A percentile compares a stretch with the other conserved stretches of the same genome.
Conservation (phyloP, 139 green algal genomes). For the Chlorella sp. region DNA sequence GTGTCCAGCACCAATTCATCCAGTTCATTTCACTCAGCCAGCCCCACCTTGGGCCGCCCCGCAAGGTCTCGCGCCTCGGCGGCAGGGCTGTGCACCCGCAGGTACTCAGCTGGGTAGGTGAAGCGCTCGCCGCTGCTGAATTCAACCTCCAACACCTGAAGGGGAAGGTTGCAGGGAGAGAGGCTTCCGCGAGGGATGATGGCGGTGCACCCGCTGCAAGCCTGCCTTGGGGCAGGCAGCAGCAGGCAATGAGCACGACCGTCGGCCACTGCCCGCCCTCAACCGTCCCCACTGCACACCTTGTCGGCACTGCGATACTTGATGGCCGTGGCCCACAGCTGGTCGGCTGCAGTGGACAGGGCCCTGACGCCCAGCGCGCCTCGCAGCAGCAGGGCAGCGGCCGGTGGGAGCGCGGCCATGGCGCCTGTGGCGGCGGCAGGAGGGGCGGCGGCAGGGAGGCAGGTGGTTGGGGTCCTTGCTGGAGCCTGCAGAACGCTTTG, state of each 20-base stretch:
- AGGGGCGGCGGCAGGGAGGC: too few species aligned
- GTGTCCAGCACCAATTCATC: too few species aligned
- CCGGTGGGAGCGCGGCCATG: too few species aligned
- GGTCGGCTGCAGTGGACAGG: neutral
- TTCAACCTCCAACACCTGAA: slow-evolving; percentile 17
- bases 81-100: slow-evolving; percentile 37
- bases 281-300: neutral
- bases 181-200: neutral
- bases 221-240: too few species aligned
- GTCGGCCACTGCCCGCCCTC: neutral
- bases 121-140: slow-evolving; percentile 37
- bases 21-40: too few species aligned
- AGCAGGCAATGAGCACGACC: neutral
- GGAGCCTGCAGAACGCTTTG: too few species aligned
- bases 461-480: too few species aligned
- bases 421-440: too few species aligned
- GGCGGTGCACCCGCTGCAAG: neutral
- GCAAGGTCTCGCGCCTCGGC: neutral
- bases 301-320: neutral
- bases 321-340: neutral
- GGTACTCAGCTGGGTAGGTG: slow-evolving; percentile 26
- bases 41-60: neutral
- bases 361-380: neutral
- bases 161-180: neutral
- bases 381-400: neutral